Percentiles rank a stretch among this genome's conserved stretches.
Evolutionary conservation across 1,139 yeast genomes (phyloP).

Genomic region (Yamadazyma pseudoaaseri): DNA sequence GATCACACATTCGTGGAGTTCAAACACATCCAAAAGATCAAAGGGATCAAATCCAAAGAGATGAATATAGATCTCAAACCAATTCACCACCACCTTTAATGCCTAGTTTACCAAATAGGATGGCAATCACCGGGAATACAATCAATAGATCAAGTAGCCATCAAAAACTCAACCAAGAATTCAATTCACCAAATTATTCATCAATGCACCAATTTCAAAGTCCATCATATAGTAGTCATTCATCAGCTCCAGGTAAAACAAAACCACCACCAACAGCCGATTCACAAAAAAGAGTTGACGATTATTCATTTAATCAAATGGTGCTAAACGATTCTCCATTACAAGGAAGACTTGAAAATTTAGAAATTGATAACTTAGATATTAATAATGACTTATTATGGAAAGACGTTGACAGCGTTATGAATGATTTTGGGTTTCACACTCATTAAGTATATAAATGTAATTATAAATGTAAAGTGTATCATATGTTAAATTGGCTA

Average conservation of each 20-base stretch:
- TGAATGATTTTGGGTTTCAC: conserved; percentile 94
- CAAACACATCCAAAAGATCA: conserved; percentile 1
- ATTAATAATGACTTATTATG: conserved; percentile 67
- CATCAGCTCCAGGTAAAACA: not conserved
- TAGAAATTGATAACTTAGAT: conserved; percentile 36
- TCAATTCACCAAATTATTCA: conserved; percentile 1
- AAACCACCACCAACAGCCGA: not conserved
- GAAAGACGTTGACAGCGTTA: conserved; percentile 87
- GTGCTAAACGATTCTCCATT: conserved; percentile 31
- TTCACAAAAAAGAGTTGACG: conserved; percentile 4
- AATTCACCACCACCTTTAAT: conserved; percentile 14
- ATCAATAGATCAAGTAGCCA: conserved; percentile 10
- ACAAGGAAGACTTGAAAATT: conserved; percentile 30
- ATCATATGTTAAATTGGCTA: too few species aligned
- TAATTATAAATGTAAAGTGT: too few species aligned
- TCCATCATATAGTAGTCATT: not conserved
- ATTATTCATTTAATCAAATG: conserved; percentile 9
- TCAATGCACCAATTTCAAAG: conserved; percentile 2
- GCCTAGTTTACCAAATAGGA: conserved; percentile 9
- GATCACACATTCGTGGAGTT: conserved; percentile 2
- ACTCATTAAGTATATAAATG: conserved; percentile 19
- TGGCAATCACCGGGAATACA: conserved; percentile 19
- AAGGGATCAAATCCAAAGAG: conserved; percentile 2
- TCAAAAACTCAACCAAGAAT: conserved; percentile 3
- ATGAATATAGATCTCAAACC: conserved; percentile 6